phyloP scores from a whole-genome alignment of 176 grass and related monocot species.

The Elaeis guineensis region DNA sequence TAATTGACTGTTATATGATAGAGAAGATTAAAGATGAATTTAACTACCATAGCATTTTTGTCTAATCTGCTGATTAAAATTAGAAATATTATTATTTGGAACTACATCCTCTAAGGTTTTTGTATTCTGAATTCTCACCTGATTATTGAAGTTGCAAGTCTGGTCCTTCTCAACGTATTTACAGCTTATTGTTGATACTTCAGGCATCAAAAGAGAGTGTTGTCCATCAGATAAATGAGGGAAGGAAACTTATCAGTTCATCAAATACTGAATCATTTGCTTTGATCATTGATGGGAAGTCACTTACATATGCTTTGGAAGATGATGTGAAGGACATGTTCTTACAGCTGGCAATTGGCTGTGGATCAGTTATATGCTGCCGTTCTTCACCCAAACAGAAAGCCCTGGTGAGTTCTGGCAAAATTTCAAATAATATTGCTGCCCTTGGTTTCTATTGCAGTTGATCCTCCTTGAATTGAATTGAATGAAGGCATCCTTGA shows the following conservation, averaged over 20 bases:
- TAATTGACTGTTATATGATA: no score
- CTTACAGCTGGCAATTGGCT: slow-evolving; percentile 46
- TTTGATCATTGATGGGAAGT: slow-evolving; percentile 85
- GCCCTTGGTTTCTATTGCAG: background rate
- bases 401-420: slow-evolving; percentile 53
- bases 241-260: slow-evolving; percentile 31
- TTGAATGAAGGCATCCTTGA: background rate
- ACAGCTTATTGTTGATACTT: background rate
- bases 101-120: no score
- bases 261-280: slow-evolving; percentile 43
- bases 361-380: slow-evolving; percentile 85
- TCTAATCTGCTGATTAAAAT: no score
- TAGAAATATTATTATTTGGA: no score
- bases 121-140: no score
- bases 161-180: no score
- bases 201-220: slow-evolving; percentile 55
- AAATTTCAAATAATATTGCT: no score
- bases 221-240: slow-evolving; percentile 47
- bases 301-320: slow-evolving; percentile 66
- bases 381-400: slow-evolving; percentile 93
- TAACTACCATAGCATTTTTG: no score
- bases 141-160: no score
- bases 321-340: slow-evolving; percentile 43
- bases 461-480: background rate
- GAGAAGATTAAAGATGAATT: no score